Conservation (phyloP, 768 basidiomycete species). For the Collybiopsis luxurians region DNA sequence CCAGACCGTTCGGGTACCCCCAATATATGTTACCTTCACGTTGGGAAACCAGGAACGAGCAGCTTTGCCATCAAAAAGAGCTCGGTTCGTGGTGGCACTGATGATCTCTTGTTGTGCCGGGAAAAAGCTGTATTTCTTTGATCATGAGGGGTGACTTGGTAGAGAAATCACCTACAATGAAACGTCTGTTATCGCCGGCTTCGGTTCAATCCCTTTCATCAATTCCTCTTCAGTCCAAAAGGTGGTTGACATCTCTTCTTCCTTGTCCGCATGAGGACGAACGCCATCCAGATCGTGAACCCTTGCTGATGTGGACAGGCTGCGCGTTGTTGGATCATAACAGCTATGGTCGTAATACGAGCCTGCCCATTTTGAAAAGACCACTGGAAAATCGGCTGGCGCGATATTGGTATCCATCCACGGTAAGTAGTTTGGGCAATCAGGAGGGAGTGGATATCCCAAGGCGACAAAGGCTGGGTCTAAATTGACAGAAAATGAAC, state of each 20-base stretch:
- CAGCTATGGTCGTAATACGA: constrained; percentile 13
- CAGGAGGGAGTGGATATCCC: constrained; percentile 12
- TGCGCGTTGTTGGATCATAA: neutral
- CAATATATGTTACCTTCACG: neutral
- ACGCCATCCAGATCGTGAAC: constrained; percentile 5
- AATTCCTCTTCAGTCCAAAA: constrained; percentile 10
- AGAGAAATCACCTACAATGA: neutral
- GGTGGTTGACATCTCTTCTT: constrained; percentile 1
- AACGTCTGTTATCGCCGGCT: constrained; percentile 2
- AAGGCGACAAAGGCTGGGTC: constrained; percentile 11
- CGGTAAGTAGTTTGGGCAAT: constrained; percentile 6
- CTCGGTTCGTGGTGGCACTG: neutral
- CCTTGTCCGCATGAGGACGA: neutral
- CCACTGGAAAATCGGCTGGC: constrained; percentile 4
- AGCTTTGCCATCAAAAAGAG: constrained; percentile 9
- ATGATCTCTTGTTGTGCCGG: neutral
- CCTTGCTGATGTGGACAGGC: neutral
- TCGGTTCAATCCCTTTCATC: neutral
- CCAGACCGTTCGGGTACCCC: constrained; percentile 8
- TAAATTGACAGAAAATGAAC: neutral
- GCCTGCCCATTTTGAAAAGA: constrained; percentile 10
- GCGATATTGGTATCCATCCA: constrained; percentile 7
- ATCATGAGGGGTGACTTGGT: no score
- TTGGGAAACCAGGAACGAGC: constrained; percentile 6
- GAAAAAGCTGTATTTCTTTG: neutral